Base-by-base conservation (phyloP, 2,329 filamentous ascomycete species). In the Exophiala xenobiotica region DNA sequence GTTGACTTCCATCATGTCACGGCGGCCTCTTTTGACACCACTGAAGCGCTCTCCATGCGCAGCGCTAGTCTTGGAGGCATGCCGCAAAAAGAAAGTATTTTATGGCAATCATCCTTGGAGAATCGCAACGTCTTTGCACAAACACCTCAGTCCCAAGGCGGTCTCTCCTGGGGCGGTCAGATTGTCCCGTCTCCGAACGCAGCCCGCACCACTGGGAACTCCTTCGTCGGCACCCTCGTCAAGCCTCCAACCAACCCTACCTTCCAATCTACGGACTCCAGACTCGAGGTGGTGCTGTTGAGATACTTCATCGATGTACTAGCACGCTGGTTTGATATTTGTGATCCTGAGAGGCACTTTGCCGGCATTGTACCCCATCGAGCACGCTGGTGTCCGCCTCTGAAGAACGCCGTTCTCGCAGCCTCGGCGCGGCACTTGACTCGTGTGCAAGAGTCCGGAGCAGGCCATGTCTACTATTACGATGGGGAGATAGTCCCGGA, bases 341-440 rank as follows among this genome's bases (percentile, higher is more conserved):
- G 71, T 51, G 73, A 75, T 35, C 65, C 65, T 8, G 63, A 68
- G 23, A 65, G 66, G 4, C 69, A 74, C 58, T 75, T 75, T 54
- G 66, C 65, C 2, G 65, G 65, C 11, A 67, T 71, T 18, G 70
- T 75, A 1, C 73, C 73, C 2, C 67, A 69, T 27, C 61, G 71
- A 44, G 72, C 72, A 5, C 66, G 67, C 2, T 58, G 64, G 20
- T 73, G 69, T 31, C 68, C 71, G 0, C 66, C 74, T 14, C 58
- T 77, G 14, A 56, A 68, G 49, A 68, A 68, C 49, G 68, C 68
- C 3, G 65, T 71, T n/a, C 63, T 68, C 27, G 69, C 70, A 18
- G 67, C 65, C 4, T 68, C 70, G 4, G 67, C 70, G 14, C 64
- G 71, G 45, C 68, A 72, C 46, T 56, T 74, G 9, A 64, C 62